Conservation (phyloP, 495 filamentous ascomycete genomes). For the Xylaria venustula region DNA sequence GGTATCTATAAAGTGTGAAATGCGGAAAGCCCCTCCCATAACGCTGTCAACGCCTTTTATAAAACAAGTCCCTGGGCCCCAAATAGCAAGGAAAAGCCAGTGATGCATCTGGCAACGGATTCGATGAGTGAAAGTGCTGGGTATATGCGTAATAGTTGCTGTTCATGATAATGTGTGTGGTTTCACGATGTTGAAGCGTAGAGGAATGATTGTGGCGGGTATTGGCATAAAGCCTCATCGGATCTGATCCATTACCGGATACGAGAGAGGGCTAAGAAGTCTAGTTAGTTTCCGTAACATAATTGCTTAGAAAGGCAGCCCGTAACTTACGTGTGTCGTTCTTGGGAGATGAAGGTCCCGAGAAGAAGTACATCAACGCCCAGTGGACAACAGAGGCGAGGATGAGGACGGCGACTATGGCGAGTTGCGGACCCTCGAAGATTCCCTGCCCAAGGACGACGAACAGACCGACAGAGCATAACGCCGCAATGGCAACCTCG, state of each 20-base stretch:
- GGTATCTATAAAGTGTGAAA: slow-evolving; percentile 5
- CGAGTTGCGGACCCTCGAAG: slow-evolving; percentile 3
- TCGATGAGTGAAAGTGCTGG: background rate
- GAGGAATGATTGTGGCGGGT: background rate
- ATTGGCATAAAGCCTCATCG: background rate
- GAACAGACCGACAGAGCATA: slow-evolving; percentile 15
- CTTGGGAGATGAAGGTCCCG: slow-evolving; percentile 3
- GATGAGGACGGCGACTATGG: slow-evolving; percentile 12
- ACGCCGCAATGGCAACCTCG: slow-evolving; percentile 16
- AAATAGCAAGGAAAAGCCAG: background rate
- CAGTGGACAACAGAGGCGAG: slow-evolving; percentile 11
- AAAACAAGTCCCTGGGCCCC: background rate
- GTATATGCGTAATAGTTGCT: background rate
- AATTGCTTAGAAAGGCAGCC: background rate
- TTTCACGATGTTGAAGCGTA: background rate
- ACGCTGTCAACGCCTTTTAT: slow-evolving; percentile 4
- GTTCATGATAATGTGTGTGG: background rate
- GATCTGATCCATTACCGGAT: background rate
- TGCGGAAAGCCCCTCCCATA: background rate
- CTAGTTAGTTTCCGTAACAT: background rate
- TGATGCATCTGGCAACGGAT: background rate
- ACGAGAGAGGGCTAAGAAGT: slow-evolving; percentile 6
- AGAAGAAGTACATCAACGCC: slow-evolving; percentile 14
- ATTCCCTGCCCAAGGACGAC: slow-evolving; percentile 12
- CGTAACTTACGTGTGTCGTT: slow-evolving; percentile 9